A percentile compares a stretch with the other conserved stretches of the same genome.
Evolutionary conservation across 768 basidiomycete species (phyloP).

Genomic region (Piloderma croceum): DNA sequence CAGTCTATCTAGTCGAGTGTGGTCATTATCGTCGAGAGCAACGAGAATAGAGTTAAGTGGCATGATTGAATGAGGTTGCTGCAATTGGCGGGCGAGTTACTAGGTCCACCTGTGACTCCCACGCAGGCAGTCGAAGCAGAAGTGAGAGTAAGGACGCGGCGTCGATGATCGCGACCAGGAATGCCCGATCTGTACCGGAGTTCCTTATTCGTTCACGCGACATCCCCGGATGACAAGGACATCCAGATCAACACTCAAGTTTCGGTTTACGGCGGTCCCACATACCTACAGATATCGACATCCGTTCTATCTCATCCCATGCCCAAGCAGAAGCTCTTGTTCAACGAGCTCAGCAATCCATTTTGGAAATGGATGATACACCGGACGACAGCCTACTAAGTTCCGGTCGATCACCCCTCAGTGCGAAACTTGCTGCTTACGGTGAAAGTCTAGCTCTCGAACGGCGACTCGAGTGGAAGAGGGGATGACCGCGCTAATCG

Average conservation of each 20-base stretch:
- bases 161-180: too few relatives aligned
- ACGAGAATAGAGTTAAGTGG: too few relatives aligned
- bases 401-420: conserved; percentile 58
- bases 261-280: conserved; percentile 31
- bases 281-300: conserved; percentile 51
- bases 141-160: too few relatives aligned
- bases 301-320: conserved; percentile 66
- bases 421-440: conserved; percentile 82
- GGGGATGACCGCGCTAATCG: conserved; percentile 23
- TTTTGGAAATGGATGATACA: conserved; percentile 53
- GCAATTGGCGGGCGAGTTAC: too few relatives aligned
- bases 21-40: too few relatives aligned
- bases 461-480: conserved; percentile 54
- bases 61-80: too few relatives aligned
- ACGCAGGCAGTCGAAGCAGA: too few relatives aligned
- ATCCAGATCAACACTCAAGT: neutral
- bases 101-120: too few relatives aligned
- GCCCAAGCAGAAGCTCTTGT: conserved; percentile 83
- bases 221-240: too few relatives aligned
- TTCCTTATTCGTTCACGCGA: too few relatives aligned
- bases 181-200: too few relatives aligned
- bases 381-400: conserved; percentile 28
- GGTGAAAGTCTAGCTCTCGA: conserved; percentile 85
- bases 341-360: conserved; percentile 64
- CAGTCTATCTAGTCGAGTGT: too few relatives aligned